phyloP scores from a whole-genome alignment of 2,329 filamentous ascomycete genomes.

The Xylaria sp. region DNA sequence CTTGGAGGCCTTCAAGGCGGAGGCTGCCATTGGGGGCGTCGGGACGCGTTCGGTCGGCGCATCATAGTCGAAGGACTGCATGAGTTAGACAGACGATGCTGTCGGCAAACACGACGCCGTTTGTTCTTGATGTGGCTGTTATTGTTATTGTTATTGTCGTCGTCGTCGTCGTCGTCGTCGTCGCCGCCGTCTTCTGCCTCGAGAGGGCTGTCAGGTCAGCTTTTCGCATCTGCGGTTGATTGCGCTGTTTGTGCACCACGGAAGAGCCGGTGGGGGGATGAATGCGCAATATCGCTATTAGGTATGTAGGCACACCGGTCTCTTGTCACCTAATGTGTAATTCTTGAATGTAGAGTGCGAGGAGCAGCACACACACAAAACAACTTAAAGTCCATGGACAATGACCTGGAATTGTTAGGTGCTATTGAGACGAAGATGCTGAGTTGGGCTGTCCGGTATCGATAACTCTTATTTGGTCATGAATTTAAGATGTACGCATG shows the following conservation, averaged over 20 bases:
- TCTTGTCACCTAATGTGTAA: not conserved
- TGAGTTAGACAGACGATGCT: constrained; percentile 36
- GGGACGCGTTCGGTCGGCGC: constrained; percentile 74
- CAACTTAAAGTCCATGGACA: not conserved
- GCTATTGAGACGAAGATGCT: not conserved
- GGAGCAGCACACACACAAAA: not conserved
- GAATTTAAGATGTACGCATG: constrained; percentile 10
- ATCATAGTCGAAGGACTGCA: constrained; percentile 46
- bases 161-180: not conserved
- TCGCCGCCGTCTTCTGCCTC: constrained; percentile 17
- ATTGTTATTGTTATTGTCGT: not conserved
- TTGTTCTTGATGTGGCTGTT: not conserved
- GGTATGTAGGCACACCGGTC: not conserved
- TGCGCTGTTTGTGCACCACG: constrained; percentile 1
- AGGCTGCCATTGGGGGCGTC: constrained; percentile 73
- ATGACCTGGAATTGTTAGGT: not conserved
- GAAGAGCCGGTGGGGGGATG: constrained; percentile 22
- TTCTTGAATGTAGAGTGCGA: not conserved
- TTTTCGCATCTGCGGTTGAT: constrained; percentile 24
- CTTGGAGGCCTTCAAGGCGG: constrained; percentile 68
- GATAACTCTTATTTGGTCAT: constrained; percentile 29
- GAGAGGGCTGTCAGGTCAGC: not conserved
- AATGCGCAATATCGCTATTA: not conserved
- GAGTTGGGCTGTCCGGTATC: constrained; percentile 26
- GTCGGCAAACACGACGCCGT: constrained; percentile 4